Conservation (phyloP, 371 early-diverging fungal genomes). For the Mucor saturninus region DNA sequence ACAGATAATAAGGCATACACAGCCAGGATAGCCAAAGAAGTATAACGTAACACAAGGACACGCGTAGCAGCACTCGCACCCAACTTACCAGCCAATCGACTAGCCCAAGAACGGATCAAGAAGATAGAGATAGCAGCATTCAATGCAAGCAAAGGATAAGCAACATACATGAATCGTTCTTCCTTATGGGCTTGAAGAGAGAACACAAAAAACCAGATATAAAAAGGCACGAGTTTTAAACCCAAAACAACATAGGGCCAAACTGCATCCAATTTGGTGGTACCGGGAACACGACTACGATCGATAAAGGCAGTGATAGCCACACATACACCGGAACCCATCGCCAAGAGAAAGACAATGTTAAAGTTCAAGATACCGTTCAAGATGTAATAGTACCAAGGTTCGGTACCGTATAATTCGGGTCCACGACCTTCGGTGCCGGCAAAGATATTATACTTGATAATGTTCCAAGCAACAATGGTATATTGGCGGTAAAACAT, state of each 20-base stretch:
- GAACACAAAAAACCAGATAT: slow-evolving; percentile 81
- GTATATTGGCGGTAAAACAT: slow-evolving; percentile 73
- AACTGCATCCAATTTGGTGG: slow-evolving; percentile 28
- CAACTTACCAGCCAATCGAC: slow-evolving; percentile 38
- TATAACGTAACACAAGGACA: slow-evolving; percentile 41
- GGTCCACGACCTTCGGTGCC: slow-evolving; percentile 71
- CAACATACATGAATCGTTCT: slow-evolving; percentile 93
- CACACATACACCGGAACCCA: slow-evolving; percentile 66
- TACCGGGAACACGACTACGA: slow-evolving; percentile 49
- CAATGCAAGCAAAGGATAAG: slow-evolving; percentile 87
- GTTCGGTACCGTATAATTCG: slow-evolving; percentile 91
- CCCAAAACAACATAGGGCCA: slow-evolving; percentile 55
- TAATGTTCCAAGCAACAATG: slow-evolving; percentile 84
- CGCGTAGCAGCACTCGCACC: slow-evolving; percentile 37
- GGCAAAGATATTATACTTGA: slow-evolving; percentile 90
- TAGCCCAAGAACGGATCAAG: slow-evolving; percentile 52
- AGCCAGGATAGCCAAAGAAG: slow-evolving; percentile 40
- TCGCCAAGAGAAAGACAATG: slow-evolving; percentile 72
- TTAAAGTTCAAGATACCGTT: slow-evolving; percentile 94
- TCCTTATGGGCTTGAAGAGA: slow-evolving; percentile 94
- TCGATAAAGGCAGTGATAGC: slow-evolving; percentile 55
- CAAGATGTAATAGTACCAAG: slow-evolving; percentile 88
- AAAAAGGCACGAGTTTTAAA: slow-evolving; percentile 70
- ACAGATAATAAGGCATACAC: slow-evolving; percentile 57
- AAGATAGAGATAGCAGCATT: slow-evolving; percentile 76